phyloP scores from a whole-genome alignment of 106 monocot species.

The Dioscorea dumetorum region DNA sequence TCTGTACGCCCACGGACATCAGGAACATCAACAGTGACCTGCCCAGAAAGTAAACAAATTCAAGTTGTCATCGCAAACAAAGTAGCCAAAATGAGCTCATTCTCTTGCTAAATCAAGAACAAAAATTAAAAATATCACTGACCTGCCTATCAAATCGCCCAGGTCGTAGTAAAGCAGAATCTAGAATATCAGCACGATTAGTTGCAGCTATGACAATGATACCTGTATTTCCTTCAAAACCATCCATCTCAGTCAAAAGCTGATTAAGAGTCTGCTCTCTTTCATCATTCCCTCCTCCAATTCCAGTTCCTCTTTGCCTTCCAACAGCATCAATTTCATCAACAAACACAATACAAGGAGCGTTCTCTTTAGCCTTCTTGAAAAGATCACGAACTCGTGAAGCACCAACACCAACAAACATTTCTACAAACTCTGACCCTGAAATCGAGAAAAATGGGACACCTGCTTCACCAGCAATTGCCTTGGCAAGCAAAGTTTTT shows the following conservation, averaged over 20 bases:
- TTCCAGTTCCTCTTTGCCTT: conserved; percentile 86
- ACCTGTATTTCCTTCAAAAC: conserved; percentile 93
- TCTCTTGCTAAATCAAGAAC: too few species aligned
- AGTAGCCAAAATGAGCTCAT: too few species aligned
- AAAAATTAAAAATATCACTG: background rate
- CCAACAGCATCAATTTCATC: conserved; percentile 98
- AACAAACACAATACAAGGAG: conserved; percentile 96
- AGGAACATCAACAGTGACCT: conserved; percentile 96
- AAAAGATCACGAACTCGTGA: conserved; percentile 92
- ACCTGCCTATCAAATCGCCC: conserved; percentile 99
- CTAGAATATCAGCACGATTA: conserved; percentile 90
- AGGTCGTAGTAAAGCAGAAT: conserved; percentile 88
- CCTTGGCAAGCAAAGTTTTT: conserved; percentile 96
- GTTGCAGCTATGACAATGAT: conserved; percentile 91
- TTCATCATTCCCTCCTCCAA: conserved; percentile 94
- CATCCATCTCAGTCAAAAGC: conserved; percentile 96
- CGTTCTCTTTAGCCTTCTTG: conserved; percentile 97
- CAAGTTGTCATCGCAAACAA: too few species aligned
- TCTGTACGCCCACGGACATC: conserved; percentile 97
- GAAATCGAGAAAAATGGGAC: conserved; percentile 99
- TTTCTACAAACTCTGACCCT: conserved; percentile 98
- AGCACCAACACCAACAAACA: conserved; percentile 98
- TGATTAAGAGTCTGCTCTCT: conserved; percentile 93
- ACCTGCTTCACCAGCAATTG: conserved; percentile 97
- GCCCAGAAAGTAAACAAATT: background rate